A percentile compares a stretch with the other conserved stretches of the same genome.
These are phyloP conservation scores for Psidium guajava DNA, from an alignment of 345 rosid species.

Conservation along the genomic window DNA sequence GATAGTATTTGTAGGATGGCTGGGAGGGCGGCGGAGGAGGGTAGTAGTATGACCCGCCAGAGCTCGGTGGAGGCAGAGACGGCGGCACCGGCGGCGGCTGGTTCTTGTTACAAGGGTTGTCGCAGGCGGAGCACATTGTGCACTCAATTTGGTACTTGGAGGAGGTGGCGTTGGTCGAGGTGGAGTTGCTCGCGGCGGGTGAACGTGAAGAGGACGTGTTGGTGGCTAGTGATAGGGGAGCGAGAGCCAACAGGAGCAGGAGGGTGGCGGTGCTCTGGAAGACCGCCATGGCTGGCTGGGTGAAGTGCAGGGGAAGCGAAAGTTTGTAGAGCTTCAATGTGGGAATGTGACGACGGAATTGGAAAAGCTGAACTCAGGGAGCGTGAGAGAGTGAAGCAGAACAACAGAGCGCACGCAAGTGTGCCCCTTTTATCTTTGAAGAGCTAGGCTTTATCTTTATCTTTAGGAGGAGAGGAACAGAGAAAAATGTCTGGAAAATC, in stretches of 20 bases:
- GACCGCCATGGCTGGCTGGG: background rate
- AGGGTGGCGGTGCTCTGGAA: background rate
- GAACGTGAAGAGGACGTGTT: background rate
- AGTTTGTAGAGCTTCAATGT: background rate
- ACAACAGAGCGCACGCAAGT: background rate
- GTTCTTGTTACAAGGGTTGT: conserved; percentile 48
- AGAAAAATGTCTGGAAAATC: background rate
- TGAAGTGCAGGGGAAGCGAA: background rate
- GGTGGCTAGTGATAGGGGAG: conserved; percentile 6
- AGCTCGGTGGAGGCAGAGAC: conserved; percentile 49
- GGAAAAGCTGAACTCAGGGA: background rate
- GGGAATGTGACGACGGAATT: no score
- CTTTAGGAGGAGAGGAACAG: background rate
- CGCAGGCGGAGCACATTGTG: conserved; percentile 82
- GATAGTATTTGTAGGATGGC: background rate
- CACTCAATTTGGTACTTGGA: conserved; percentile 58
- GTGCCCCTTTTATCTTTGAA: background rate
- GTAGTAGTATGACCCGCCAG: conserved; percentile 37
- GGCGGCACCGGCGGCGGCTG: conserved; percentile 35
- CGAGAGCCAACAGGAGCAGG: conserved; percentile 1
- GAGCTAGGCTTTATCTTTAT: background rate
- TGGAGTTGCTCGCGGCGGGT: background rate
- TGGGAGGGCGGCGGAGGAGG: conserved; percentile 61
- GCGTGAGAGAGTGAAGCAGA: background rate
- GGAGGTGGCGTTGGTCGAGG: conserved; percentile 1